phyloP scores from a whole-genome alignment of 148 eudicot species.

The Linanthus parryae region DNA sequence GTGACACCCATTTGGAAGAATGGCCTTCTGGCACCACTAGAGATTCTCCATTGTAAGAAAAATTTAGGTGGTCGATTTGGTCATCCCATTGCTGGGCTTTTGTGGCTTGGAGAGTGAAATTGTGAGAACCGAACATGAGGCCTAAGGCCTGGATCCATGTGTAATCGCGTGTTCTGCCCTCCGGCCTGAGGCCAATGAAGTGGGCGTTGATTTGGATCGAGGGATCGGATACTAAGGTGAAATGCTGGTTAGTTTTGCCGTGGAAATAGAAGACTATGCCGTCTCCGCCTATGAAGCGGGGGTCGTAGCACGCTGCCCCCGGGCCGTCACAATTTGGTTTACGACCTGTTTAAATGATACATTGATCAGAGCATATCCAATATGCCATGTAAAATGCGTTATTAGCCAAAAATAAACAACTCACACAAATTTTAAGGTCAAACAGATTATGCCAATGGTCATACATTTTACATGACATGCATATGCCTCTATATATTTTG shows the following conservation, averaged over 20 bases:
- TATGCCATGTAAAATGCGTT: not conserved
- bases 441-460: not conserved
- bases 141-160: constrained; percentile 80
- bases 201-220: constrained; percentile 64
- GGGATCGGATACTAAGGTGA: constrained; percentile 52
- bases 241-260: constrained; percentile 57
- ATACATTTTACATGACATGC: no score
- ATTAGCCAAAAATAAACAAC: not conserved
- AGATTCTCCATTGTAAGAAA: constrained; percentile 39
- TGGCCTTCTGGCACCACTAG: constrained; percentile 32
- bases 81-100: constrained; percentile 45
- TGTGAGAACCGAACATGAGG: constrained; percentile 42
- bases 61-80: constrained; percentile 44
- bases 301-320: constrained; percentile 74
- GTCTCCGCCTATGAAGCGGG: constrained; percentile 76
- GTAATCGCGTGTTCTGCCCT: constrained; percentile 45
- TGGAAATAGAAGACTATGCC: constrained; percentile 72
- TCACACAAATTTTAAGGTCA: not conserved
- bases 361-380: not conserved
- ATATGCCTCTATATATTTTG: no score
- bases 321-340: constrained; percentile 54
- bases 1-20: constrained; percentile 36
- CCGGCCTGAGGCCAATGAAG: constrained; percentile 60
- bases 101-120: constrained; percentile 48
- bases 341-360: constrained; percentile 20